Conservation (phyloP, 225 moss, liverwort and hornwort genomes). For the Pseudisothecium myosuroides region DNA sequence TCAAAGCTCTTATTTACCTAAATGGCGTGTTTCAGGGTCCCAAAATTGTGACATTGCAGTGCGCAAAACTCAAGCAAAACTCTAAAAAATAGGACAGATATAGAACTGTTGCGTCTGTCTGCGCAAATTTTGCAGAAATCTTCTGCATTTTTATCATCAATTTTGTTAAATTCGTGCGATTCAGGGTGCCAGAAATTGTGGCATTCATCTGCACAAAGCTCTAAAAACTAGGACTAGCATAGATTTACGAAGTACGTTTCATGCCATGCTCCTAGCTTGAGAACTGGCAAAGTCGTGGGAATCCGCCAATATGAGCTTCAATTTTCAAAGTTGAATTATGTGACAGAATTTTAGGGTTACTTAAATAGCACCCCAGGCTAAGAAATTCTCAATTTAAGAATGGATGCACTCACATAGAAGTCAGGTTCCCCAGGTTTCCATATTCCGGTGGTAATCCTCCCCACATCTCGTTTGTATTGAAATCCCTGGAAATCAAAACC, state of each 20-base stretch:
- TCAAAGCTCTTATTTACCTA: background rate
- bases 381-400: background rate
- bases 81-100: background rate
- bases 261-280: background rate
- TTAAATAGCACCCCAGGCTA: background rate
- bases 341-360: background rate
- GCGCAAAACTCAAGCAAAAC: background rate
- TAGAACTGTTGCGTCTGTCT: background rate
- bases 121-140: background rate
- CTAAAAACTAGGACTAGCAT: background rate
- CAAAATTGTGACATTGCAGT: background rate
- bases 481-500: background rate
- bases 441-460: constrained; percentile 8
- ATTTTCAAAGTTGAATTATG: background rate
- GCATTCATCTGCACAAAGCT: background rate
- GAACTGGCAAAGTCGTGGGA: background rate
- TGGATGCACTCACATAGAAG: background rate
- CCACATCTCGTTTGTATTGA: constrained; percentile 12
- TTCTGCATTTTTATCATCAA: too few species aligned
- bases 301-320: background rate
- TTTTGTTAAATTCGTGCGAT: background rate
- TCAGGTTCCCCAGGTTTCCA: background rate
- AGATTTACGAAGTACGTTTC: background rate
- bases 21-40: background rate
- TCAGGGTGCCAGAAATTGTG: background rate